phyloP scores from a whole-genome alignment of 768 basidiomycete genomes.

The Stropharia rugosoannulata region DNA sequence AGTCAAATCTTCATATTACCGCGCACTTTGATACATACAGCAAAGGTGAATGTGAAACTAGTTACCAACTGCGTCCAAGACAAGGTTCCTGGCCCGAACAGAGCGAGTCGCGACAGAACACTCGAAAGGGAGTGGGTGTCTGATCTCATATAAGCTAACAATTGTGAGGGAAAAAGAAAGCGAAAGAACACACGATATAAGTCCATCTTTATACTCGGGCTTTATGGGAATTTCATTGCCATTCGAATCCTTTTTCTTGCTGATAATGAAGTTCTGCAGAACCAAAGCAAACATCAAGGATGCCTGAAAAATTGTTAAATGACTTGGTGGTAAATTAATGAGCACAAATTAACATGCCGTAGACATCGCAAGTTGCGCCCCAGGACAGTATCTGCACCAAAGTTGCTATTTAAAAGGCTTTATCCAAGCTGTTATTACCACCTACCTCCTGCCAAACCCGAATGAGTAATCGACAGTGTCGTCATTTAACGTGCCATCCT shows the following conservation, averaged over 20 bases:
- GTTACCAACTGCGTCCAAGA: background rate
- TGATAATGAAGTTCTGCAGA: too few relatives aligned
- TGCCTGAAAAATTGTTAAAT: too few relatives aligned
- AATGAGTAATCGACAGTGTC: slow-evolving; percentile 20
- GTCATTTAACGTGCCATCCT: slow-evolving; percentile 16
- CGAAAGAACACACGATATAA: background rate
- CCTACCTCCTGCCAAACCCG: slow-evolving; percentile 28
- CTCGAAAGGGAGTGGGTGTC: background rate
- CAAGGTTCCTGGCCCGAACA: background rate
- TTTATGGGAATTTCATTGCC: background rate
- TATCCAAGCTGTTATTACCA: too few relatives aligned
- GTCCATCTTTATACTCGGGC: background rate
- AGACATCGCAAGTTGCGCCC: slow-evolving; percentile 12
- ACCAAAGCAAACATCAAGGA: too few relatives aligned
- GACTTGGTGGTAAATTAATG: too few relatives aligned
- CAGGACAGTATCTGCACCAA: slow-evolving; percentile 9
- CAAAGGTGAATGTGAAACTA: too few relatives aligned
- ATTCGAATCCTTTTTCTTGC: background rate
- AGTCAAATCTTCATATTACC: too few relatives aligned
- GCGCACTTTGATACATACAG: too few relatives aligned
- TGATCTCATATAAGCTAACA: background rate
- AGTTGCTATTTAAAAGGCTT: too few relatives aligned
- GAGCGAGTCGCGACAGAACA: slow-evolving; percentile 1
- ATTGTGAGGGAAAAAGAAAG: too few relatives aligned
- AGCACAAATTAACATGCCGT: slow-evolving; percentile 9